Conservation (phyloP, 2,329 filamentous ascomycete species). For the Apiospora sp. region DNA sequence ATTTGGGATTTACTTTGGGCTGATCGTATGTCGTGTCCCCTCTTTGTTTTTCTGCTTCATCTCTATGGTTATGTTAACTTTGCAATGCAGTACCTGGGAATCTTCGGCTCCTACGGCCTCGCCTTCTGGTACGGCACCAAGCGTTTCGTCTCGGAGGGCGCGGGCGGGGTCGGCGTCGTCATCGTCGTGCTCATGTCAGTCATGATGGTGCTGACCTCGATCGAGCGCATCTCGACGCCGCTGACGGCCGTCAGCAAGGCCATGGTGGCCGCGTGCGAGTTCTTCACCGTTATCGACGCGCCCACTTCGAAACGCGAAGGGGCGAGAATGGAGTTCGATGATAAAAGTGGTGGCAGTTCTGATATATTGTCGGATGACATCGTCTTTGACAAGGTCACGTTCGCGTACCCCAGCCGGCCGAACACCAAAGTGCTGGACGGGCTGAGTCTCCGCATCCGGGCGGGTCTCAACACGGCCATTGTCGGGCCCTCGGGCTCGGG, state of each 20-base stretch:
- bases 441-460: constrained; percentile 52
- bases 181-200: constrained; percentile 63
- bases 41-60: neutral
- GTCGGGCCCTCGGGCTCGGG: constrained; percentile 65
- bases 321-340: constrained; percentile 50
- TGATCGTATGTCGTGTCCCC: constrained; percentile 40
- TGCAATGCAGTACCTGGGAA: constrained; percentile 29
- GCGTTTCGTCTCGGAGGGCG: constrained; percentile 50
- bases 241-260: constrained; percentile 62
- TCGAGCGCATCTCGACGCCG: constrained; percentile 63
- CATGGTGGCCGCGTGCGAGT: constrained; percentile 60
- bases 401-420: constrained; percentile 65
- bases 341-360: constrained; percentile 59
- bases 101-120: constrained; percentile 60
- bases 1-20: constrained; percentile 56
- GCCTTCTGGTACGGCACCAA: constrained; percentile 68
- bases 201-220: constrained; percentile 61
- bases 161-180: constrained; percentile 58
- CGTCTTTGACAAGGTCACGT: constrained; percentile 62
- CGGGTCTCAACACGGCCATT: constrained; percentile 60
- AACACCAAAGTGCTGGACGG: constrained; percentile 51
- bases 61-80: neutral
- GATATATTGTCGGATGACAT: constrained; percentile 49
- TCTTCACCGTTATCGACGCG: constrained; percentile 59
- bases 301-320: constrained; percentile 47